Percentiles rank a stretch among this genome's conserved stretches.
phyloP scores from a whole-genome alignment of 192 early-diverging fungal genomes.

The Entomortierella lignicola region DNA sequence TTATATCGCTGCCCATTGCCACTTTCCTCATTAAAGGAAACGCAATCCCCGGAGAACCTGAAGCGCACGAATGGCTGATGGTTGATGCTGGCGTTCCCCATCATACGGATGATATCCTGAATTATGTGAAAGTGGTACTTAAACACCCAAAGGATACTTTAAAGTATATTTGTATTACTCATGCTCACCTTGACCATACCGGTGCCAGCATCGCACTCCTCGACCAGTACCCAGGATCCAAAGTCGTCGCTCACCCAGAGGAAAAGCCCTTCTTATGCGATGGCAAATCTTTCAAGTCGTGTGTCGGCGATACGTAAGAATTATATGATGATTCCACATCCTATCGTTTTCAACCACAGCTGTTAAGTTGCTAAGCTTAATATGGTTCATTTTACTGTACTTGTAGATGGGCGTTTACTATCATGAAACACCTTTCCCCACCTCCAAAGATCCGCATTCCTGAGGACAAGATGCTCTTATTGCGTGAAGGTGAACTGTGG shows the following conservation, averaged over 20 bases:
- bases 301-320: slow-evolving; percentile 20
- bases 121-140: slow-evolving; percentile 11
- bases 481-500: slow-evolving; percentile 22
- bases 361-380: neutral
- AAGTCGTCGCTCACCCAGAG: slow-evolving; percentile 9
- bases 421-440: slow-evolving; percentile 14
- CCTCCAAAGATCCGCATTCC: slow-evolving; percentile 8
- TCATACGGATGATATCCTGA: slow-evolving; percentile 1
- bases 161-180: slow-evolving; percentile 41
- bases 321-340: too few species aligned
- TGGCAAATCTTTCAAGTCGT: slow-evolving; percentile 14
- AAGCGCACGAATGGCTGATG: slow-evolving; percentile 27
- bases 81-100: slow-evolving; percentile 32
- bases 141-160: slow-evolving; percentile 26
- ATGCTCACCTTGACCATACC: slow-evolving; percentile 42
- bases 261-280: slow-evolving; percentile 40
- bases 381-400: neutral
- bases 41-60: neutral
- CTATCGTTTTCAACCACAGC: too few species aligned
- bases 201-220: slow-evolving; percentile 15
- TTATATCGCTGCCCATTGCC: slow-evolving; percentile 11
- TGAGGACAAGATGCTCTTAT: slow-evolving; percentile 17
- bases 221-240: slow-evolving; percentile 12
- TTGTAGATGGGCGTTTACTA: slow-evolving; percentile 10
- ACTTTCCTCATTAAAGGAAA: slow-evolving; percentile 29